A percentile compares a stretch with the other conserved stretches of the same genome.
Conservation (phyloP, 78 protist species). For the Dictyostelium firmibasis region DNA sequence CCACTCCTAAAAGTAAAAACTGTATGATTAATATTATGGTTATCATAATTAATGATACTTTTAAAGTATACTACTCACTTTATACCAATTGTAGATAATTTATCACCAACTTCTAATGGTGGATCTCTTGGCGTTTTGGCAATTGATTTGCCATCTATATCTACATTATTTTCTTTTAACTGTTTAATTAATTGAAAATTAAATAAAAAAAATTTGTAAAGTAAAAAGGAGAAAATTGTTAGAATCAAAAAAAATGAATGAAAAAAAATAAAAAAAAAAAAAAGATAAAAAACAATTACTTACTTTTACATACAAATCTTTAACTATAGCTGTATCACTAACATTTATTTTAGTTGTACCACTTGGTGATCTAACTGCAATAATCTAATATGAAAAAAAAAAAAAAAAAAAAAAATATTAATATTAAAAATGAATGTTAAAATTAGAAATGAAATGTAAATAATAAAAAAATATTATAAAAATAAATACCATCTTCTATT, state of each 20-base stretch:
- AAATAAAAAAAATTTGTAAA: not conserved
- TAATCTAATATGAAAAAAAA: constrained; percentile 14
- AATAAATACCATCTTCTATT: not conserved
- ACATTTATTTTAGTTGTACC: constrained; percentile 57
- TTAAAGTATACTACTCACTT: constrained; percentile 11
- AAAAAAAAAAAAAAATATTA: not conserved
- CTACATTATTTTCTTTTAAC: not conserved
- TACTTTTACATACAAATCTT: constrained; percentile 27
- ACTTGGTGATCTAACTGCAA: constrained; percentile 52
- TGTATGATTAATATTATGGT: not conserved
- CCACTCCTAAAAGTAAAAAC: constrained; percentile 24
- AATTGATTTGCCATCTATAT: constrained; percentile 27
- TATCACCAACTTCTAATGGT: constrained; percentile 10
- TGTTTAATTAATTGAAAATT: not conserved
- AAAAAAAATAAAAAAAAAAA: not conserved
- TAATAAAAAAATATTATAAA: not conserved
- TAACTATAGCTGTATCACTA: constrained; percentile 14
- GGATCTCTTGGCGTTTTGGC: constrained; percentile 34
- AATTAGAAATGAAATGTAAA: no score
- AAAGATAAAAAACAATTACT: not conserved
- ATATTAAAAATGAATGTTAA: not conserved
- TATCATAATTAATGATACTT: not conserved
- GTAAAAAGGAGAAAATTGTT: not conserved
- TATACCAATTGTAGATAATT: constrained; percentile 17
- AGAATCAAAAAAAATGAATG: not conserved